Evolutionary conservation across 139 green algal species (phyloP).

Genomic region (Tetradesmus lagerheimii): DNA sequence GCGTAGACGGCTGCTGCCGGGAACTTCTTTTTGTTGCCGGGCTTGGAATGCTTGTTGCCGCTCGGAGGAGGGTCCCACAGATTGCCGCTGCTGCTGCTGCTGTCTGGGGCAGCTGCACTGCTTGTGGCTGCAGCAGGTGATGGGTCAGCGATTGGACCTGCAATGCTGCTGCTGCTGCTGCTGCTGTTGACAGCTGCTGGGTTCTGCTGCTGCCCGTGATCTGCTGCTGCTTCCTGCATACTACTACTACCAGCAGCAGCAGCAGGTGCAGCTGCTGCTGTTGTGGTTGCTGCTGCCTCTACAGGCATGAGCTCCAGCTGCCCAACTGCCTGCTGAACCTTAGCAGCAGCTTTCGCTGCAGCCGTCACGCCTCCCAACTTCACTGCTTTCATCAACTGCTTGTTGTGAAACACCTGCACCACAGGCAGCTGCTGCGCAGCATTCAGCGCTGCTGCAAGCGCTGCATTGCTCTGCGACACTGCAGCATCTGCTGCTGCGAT

Average conservation of each 20-base stretch:
- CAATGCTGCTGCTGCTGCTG: slow-evolving; percentile 8
- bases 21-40: slow-evolving; percentile 23
- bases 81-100: slow-evolving; percentile 35
- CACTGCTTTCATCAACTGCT: slow-evolving; percentile 17
- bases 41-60: slow-evolving; percentile 24
- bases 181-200: not conserved
- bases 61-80: slow-evolving; percentile 38
- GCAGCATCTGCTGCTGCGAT: slow-evolving; percentile 37
- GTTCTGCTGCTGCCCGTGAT: not conserved
- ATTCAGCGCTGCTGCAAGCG: slow-evolving; percentile 31
- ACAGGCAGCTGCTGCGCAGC: not conserved
- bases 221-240: not conserved
- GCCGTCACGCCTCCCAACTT: not conserved
- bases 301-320: slow-evolving; percentile 4
- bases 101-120: slow-evolving; percentile 4
- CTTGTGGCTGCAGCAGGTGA: not conserved
- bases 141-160: not conserved
- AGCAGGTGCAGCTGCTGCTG: not conserved
- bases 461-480: slow-evolving; percentile 17
- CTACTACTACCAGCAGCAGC: not conserved
- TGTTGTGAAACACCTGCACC: slow-evolving; percentile 26
- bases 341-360: not conserved
- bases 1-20: slow-evolving; percentile 12
- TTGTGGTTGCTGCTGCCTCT: not conserved
- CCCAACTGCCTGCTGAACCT: slow-evolving; percentile 26